Conservation (phyloP, 345 rosid species). For the Syzygium jambos region DNA sequence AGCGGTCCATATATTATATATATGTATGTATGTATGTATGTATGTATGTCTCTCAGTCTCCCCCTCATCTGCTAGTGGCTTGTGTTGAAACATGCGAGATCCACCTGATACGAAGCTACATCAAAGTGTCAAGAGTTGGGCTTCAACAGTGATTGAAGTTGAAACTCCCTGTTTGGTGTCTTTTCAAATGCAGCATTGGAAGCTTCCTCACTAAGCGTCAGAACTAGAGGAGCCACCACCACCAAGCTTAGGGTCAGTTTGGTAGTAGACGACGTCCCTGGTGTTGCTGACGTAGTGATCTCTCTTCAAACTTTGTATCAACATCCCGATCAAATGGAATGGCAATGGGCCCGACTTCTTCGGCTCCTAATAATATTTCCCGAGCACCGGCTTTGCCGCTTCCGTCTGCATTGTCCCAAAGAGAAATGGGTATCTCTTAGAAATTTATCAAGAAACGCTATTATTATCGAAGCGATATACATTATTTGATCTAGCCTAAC, state of each 20-base stretch:
- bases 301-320: conserved; percentile 43
- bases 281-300: conserved; percentile 66
- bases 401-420: conserved; percentile 19
- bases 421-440: not conserved
- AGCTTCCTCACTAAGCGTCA: not conserved
- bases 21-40: too few species aligned
- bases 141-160: not conserved
- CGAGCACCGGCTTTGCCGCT: conserved; percentile 73
- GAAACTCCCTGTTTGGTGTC: not conserved
- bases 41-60: too few species aligned
- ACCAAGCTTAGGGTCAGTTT: conserved; percentile 35
- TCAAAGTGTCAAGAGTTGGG: not conserved
- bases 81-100: not conserved
- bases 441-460: not conserved
- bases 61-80: too few species aligned
- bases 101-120: not conserved
- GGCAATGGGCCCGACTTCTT: conserved; percentile 62
- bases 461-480: not conserved
- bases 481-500: not conserved
- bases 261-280: conserved; percentile 66
- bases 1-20: too few species aligned
- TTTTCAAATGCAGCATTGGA: not conserved
- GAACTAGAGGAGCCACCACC: not conserved
- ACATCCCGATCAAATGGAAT: conserved; percentile 37
- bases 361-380: conserved; percentile 72